Evolutionary conservation across 139 green algal genomes (phyloP), one percentile per base, ranked within the genome.

Genomic region (Yamagishiella unicocca): DNA sequence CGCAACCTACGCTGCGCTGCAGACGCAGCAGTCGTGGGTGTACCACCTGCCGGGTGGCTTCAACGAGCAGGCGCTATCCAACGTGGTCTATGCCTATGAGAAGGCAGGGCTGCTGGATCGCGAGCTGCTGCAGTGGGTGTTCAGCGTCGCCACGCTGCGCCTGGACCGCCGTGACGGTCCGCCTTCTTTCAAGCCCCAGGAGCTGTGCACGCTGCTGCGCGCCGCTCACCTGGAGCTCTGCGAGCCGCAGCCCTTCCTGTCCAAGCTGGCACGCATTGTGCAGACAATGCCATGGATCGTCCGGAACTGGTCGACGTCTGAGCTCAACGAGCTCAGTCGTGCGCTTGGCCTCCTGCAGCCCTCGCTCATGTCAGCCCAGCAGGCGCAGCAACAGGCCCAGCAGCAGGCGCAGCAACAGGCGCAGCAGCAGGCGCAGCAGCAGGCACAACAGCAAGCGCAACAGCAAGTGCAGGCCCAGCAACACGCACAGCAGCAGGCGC

Each of bases 61-160:
- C 87, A 95, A 95, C 75, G 92, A 95, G 89, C 92, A 95, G 85
- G 92, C 92, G 22, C 90, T 95, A 40, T 89, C 84, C 62, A 95
- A 95, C 86, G 88, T 91, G 43, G 89, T 93, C 10, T 95, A 91
- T 43, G 92, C 92, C 17, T 95, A 90, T 72, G 90, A 93, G 50
- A 94, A 92, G 82, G 87, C 84, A 12, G 87, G 90, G 12, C 62
- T 92, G 46, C 87, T 94, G n/a, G 83, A 89, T 68, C 43, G 54
- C 7, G 91, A 94, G 74, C 89, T 94, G 68, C 79, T 94, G 80
- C 45, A 80, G 24, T 75, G 64, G 66, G 87, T 94, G 3, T 94
- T 94, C 81, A 89, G 89, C 37, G 89, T 94, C 22, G 89, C 89
- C 27, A 83, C 79, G 1, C 87, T 94, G 45, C 78, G 91, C 2